Evolutionary conservation across 2,329 filamentous ascomycete species (phyloP), one percentile per base, ranked within the genome.

Genomic region (Hymenoscyphus fraxineus): DNA sequence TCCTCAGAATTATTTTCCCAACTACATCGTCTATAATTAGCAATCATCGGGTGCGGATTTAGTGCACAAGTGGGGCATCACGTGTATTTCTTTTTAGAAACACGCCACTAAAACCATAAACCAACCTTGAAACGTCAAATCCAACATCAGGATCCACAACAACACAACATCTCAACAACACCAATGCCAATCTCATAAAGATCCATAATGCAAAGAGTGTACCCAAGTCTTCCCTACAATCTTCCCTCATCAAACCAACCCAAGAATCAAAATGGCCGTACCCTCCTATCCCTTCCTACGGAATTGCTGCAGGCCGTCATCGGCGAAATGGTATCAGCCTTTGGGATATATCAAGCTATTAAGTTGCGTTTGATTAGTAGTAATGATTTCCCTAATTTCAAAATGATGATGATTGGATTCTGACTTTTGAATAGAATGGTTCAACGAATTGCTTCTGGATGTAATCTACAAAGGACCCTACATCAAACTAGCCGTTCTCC

Each of bases 301-400:
- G 58, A 59, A 35, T n/a, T 59, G 15, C 19, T 59, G 19, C 58
- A 59, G 10, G 38, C 58, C 41, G 38, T 59, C 58, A 41, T 59
- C 58, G 38, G 40, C 16, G 22, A 59, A 16, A 27, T 59, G 22
- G 6, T 59, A 22, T 59, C 32, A 10, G 35, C 58, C 16, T 39
- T 59, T n/a, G 58, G 38, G 32, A 22, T 59, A 35, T 39, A 59
- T 6, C 32, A 59, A 59, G 58, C 58, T 19, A 16, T 59, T n/a
- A 39, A 40, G 38, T 41, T 59, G 19, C 35, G 58, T 3, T 27
- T 40, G 19, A 41, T 41, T 7, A 40, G 58, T 40, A 59, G 58
- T 59, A 59, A 39, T 39, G 5, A 59, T 2, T 15, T 59, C 32
- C 35, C 35, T 6, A 12, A 35, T 19, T 40, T 19, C 13, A 9